Conservation (phyloP, 2,329 filamentous ascomycete species). For the Talaromyces sp. region DNA sequence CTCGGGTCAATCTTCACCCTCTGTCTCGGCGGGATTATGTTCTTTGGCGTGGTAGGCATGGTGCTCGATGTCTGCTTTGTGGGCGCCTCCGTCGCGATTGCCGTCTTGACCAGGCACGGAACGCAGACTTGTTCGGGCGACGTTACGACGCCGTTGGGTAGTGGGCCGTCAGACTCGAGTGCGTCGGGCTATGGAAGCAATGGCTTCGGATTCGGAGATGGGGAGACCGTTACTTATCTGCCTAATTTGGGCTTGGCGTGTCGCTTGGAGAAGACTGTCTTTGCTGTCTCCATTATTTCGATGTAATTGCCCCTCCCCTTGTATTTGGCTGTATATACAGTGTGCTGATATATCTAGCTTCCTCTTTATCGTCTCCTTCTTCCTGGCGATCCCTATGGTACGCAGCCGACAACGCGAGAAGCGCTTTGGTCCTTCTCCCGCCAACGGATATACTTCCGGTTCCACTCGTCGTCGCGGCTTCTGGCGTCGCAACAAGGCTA, state of each 20-base stretch:
- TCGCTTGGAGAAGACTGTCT: conserved; percentile 69
- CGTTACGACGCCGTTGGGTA: conserved; percentile 67
- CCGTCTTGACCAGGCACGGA: conserved; percentile 68
- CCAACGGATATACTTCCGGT: conserved; percentile 66
- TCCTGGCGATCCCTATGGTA: conserved; percentile 65
- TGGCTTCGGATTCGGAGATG: conserved; percentile 39
- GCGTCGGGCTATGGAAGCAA: conserved; percentile 50
- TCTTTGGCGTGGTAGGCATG: conserved; percentile 71
- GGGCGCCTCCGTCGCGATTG: conserved; percentile 77
- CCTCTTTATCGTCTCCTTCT: conserved; percentile 71
- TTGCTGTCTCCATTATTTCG: conserved; percentile 74
- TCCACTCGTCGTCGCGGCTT: conserved; percentile 39
- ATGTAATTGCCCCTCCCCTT: conserved; percentile 52
- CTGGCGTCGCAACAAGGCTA: conserved; percentile 38
- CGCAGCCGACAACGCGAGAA: conserved; percentile 72
- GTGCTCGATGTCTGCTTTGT: conserved; percentile 73
- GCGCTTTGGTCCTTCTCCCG: conserved; percentile 63
- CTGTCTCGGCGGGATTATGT: conserved; percentile 69
- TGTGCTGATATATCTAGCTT: conserved; percentile 46
- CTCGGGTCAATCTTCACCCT: conserved; percentile 71
- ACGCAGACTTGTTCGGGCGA: conserved; percentile 62
- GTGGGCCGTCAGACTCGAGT: conserved; percentile 52
- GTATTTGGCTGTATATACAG: too few relatives aligned
- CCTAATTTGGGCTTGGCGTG: conserved; percentile 60
- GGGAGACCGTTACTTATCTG: conserved; percentile 23